Conservation (phyloP, 768 basidiomycete genomes). For the Rhizopogon vinicolor region DNA sequence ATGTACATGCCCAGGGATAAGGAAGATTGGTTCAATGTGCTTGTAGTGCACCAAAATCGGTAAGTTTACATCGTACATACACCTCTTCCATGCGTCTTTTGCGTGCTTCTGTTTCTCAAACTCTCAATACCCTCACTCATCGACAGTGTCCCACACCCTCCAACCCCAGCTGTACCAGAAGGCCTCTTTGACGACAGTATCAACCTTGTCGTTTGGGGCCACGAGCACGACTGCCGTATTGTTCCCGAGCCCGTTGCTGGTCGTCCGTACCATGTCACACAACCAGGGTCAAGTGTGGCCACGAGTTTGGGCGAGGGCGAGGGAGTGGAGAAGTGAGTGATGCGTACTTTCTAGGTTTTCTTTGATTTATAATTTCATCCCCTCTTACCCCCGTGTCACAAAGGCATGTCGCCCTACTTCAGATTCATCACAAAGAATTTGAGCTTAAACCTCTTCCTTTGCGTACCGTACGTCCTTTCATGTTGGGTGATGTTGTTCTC, state of each 20-base stretch:
- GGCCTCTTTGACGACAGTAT: conserved; percentile 96
- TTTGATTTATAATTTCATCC: neutral
- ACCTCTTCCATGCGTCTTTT: neutral
- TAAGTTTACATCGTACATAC: conserved; percentile 21
- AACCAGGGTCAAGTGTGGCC: conserved; percentile 94
- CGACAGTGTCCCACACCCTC: conserved; percentile 85
- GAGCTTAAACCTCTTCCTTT: conserved; percentile 81
- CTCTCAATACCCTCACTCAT: neutral
- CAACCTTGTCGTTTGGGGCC: conserved; percentile 95
- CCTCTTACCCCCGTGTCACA: neutral
- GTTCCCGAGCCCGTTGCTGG: conserved; percentile 87
- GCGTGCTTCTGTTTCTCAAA: neutral
- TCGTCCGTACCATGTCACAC: conserved; percentile 86
- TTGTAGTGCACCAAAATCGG: conserved; percentile 97
- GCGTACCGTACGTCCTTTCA: conserved; percentile 91
- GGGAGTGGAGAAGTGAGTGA: conserved; percentile 74
- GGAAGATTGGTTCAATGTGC: conserved; percentile 91
- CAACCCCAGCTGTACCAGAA: conserved; percentile 92
- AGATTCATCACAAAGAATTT: conserved; percentile 87
- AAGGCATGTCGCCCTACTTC: conserved; percentile 88
- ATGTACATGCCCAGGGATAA: conserved; percentile 96
- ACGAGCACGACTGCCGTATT: conserved; percentile 97
- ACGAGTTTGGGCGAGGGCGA: conserved; percentile 95
- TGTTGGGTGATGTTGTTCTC: conserved; percentile 77
- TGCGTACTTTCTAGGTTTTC: neutral